Evolutionary conservation across 805 yeast genomes (phyloP).

Genomic region (Hanseniaspora lachancei): DNA sequence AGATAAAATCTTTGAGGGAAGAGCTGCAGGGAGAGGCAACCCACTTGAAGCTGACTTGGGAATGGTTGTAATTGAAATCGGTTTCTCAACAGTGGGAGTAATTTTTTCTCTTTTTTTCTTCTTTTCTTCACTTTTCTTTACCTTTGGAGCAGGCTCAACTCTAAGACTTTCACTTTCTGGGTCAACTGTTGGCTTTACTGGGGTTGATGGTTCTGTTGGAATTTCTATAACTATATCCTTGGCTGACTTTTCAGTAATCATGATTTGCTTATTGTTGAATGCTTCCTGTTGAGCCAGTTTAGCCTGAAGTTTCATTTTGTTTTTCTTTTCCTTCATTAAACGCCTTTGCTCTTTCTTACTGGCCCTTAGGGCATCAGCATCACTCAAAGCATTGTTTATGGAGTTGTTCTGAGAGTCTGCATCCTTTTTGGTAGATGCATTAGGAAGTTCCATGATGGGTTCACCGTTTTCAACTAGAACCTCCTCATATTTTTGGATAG

Average conservation of each 20-base stretch:
- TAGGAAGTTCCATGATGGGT: conserved; percentile 4
- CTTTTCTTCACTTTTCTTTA: conserved; percentile 3
- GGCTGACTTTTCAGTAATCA: conserved; percentile 13
- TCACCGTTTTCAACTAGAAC: conserved; percentile 10
- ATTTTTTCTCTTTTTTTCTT: not conserved
- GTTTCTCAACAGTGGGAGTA: conserved; percentile 4
- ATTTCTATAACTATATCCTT: conserved; percentile 8
- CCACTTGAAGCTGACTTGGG: not conserved
- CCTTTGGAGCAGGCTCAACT: conserved; percentile 9
- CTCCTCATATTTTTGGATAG: conserved; percentile 7
- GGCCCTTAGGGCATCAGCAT: conserved; percentile 19
- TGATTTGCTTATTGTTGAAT: conserved; percentile 11
- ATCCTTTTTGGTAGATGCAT: not conserved
- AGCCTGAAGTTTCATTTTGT: conserved; percentile 26
- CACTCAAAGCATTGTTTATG: not conserved
- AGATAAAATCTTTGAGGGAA: not conserved
- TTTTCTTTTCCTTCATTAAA: conserved; percentile 27
- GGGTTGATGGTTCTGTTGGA: not conserved
- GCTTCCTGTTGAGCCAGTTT: conserved; percentile 19
- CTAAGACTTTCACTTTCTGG: not conserved
- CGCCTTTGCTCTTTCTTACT: conserved; percentile 27
- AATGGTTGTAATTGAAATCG: conserved; percentile 6
- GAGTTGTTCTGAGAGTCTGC: not conserved
- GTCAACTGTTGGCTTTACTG: not conserved
- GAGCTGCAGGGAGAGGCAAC: not conserved